A percentile compares a stretch with the other conserved stretches of the same genome.
These are phyloP conservation scores for Rhizopogon parksii DNA, from an alignment of 1,284 basidiomycete genomes.

Conservation along the genomic window DNA sequence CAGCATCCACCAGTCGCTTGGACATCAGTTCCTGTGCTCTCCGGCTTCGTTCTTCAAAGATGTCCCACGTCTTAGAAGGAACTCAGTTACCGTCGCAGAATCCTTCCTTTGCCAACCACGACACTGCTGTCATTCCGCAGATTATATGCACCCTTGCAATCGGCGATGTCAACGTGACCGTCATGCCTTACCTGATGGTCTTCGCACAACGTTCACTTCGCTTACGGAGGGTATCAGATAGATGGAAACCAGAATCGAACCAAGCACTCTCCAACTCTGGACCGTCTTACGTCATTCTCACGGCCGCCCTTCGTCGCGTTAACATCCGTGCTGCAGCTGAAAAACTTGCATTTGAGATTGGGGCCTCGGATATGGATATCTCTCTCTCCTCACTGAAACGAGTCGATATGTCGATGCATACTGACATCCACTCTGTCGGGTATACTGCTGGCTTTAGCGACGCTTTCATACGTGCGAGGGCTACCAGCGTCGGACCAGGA, in stretches of 20 bases:
- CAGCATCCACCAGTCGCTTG: constrained; percentile 18
- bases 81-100: constrained; percentile 12
- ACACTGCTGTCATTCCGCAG: constrained; percentile 27
- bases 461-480: constrained; percentile 52
- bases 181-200: constrained; percentile 56
- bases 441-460: constrained; percentile 19
- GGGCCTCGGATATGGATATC: constrained; percentile 12
- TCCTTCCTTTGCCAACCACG: constrained; percentile 15
- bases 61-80: neutral
- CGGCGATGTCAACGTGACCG: constrained; percentile 39
- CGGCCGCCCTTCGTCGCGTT: constrained; percentile 34
- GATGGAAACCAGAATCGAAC: constrained; percentile 6
- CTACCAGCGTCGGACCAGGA: constrained; percentile 32
- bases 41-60: constrained; percentile 2
- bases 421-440: constrained; percentile 1
- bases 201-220: constrained; percentile 56
- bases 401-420: neutral
- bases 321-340: constrained; percentile 50
- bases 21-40: constrained; percentile 18
- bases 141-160: constrained; percentile 34
- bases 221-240: constrained; percentile 29
- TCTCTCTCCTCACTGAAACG: constrained; percentile 1
- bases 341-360: constrained; percentile 42
- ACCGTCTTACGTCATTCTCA: constrained; percentile 23
- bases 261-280: constrained; percentile 10